A percentile compares a stretch with the other conserved stretches of the same genome.
These are phyloP conservation scores for Rutidosis leptorrhynchoides DNA, from an alignment of 129 eudicot species.

Conservation along the genomic window DNA sequence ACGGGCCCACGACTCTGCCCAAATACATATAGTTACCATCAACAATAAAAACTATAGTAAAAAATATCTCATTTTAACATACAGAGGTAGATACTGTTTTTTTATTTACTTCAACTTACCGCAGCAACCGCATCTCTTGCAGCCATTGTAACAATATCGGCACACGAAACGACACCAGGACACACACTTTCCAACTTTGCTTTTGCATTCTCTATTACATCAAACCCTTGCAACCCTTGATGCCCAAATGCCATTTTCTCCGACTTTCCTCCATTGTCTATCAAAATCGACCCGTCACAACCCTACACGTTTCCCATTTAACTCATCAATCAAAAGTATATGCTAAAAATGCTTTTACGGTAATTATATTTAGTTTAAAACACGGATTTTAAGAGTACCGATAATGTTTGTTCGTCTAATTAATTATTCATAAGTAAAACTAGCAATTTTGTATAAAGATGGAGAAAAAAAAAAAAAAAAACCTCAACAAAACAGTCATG, in stretches of 20 bases:
- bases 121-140: slow-evolving; percentile 67
- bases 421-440: not conserved
- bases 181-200: slow-evolving; percentile 46
- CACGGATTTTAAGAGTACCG: too few species aligned
- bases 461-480: not conserved
- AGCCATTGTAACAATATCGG: slow-evolving; percentile 71
- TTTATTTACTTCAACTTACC: slow-evolving; percentile 26
- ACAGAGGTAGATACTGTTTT: not conserved
- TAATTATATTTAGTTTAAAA: not conserved
- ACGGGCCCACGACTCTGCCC: slow-evolving; percentile 54
- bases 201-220: slow-evolving; percentile 54
- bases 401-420: too few species aligned
- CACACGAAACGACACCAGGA: slow-evolving; percentile 77
- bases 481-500: slow-evolving; percentile 87
- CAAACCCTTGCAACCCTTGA: slow-evolving; percentile 60
- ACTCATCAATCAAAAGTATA: not conserved
- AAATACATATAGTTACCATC: not conserved
- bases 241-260: slow-evolving; percentile 60
- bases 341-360: not conserved
- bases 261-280: slow-evolving; percentile 38
- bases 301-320: slow-evolving; percentile 39
- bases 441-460: not conserved
- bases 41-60: not conserved
- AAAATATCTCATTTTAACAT: not conserved
- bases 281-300: slow-evolving; percentile 80